phyloP scores from a whole-genome alignment of 202 grass and related monocot genomes.

The Hordeum pubiflorum region DNA sequence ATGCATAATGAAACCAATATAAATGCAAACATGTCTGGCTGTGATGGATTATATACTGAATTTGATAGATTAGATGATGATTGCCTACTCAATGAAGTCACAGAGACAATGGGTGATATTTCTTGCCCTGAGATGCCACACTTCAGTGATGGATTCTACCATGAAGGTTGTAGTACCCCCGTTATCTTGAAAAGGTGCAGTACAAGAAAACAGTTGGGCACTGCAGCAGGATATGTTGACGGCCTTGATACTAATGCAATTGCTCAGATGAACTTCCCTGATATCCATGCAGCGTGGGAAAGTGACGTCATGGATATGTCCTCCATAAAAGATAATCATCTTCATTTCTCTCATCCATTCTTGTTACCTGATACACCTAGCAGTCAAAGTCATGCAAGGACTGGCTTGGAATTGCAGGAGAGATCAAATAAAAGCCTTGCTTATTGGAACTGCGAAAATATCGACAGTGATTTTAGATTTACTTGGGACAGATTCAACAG shows the following conservation, averaged over 20 bases:
- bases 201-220: slow-evolving; percentile 16
- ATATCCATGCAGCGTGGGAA: slow-evolving; percentile 19
- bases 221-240: slow-evolving; percentile 25
- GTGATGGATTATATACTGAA: slow-evolving; percentile 25
- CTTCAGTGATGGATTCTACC: slow-evolving; percentile 27
- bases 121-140: slow-evolving; percentile 32
- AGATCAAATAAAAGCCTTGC: slow-evolving; percentile 23
- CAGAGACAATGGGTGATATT: slow-evolving; percentile 16
- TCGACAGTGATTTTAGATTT: slow-evolving; percentile 28
- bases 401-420: slow-evolving; percentile 3
- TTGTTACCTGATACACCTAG: slow-evolving; percentile 27
- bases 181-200: slow-evolving; percentile 36
- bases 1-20: slow-evolving; percentile 36
- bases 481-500: slow-evolving; percentile 26
- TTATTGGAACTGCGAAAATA: slow-evolving; percentile 26
- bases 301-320: slow-evolving; percentile 35
- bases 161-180: slow-evolving; percentile 35
- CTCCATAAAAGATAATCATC: slow-evolving; percentile 19
- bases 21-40: slow-evolving; percentile 16
- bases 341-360: slow-evolving; percentile 36
- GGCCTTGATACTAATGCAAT: slow-evolving; percentile 15
- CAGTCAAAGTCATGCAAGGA: slow-evolving; percentile 25
- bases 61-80: slow-evolving; percentile 40
- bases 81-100: slow-evolving; percentile 23
- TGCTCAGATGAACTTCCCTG: slow-evolving; percentile 30